Conservation (phyloP, 164 flowering plant species). For the Magnolia officinalis region DNA sequence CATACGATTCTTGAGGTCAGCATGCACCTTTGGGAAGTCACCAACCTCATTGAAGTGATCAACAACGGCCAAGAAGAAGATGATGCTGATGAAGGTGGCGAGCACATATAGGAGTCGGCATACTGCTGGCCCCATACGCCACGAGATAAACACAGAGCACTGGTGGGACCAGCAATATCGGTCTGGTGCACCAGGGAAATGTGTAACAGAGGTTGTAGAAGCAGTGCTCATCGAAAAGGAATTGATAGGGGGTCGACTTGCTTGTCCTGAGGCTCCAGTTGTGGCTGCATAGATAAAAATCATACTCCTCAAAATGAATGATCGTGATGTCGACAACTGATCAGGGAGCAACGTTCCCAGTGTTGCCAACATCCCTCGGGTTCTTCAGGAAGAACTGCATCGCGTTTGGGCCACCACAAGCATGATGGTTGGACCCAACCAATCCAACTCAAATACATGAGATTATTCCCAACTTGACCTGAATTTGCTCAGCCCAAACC, state of each 20-base stretch:
- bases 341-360: conserved; percentile 62
- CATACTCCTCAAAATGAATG: conserved; percentile 65
- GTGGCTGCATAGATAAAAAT: conserved; percentile 78
- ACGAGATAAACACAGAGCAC: conserved; percentile 73
- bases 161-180: conserved; percentile 77
- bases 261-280: conserved; percentile 73
- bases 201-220: conserved; percentile 75
- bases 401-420: conserved; percentile 75
- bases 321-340: conserved; percentile 66
- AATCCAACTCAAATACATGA: conserved; percentile 17
- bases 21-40: conserved; percentile 37
- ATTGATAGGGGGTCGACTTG: conserved; percentile 76
- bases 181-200: conserved; percentile 75
- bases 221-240: conserved; percentile 59
- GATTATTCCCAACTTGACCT: too few relatives aligned
- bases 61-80: conserved; percentile 12
- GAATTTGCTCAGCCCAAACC: too few relatives aligned
- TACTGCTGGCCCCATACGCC: conserved; percentile 70
- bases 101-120: conserved; percentile 34
- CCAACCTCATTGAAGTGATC: conserved; percentile 17
- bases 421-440: conserved; percentile 55
- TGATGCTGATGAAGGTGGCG: conserved; percentile 19
- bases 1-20: conserved; percentile 42
- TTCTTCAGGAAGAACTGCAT: conserved; percentile 51
- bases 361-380: conserved; percentile 23